These are phyloP conservation scores for Colletotrichum sp. DNA, from an alignment of 2,329 filamentous ascomycete species.

Conservation along the genomic window DNA sequence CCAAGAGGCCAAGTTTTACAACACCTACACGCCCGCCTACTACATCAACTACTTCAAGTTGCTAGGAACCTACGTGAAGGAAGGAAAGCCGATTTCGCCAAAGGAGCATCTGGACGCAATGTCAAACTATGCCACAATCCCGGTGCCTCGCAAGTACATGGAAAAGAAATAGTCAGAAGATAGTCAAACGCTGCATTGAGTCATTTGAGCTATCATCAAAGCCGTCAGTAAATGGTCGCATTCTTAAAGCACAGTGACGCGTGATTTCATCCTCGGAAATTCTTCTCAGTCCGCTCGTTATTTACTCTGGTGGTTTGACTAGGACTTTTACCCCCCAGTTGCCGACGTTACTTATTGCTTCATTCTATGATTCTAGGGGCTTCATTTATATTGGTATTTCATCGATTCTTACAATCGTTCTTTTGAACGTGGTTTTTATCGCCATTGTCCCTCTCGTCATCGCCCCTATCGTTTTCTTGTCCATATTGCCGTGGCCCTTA, in stretches of 20 bases:
- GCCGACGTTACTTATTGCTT: neutral
- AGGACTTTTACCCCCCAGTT: neutral
- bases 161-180: neutral
- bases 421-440: neutral
- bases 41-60: conserved; percentile 18
- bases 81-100: neutral
- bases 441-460: neutral
- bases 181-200: neutral
- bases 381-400: neutral
- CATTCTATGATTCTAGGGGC: neutral
- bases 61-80: neutral
- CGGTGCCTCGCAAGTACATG: neutral
- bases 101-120: neutral
- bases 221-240: neutral
- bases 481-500: neutral
- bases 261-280: neutral
- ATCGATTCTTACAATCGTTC: neutral
- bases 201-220: neutral
- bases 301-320: neutral
- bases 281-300: neutral
- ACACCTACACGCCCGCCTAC: conserved; percentile 25
- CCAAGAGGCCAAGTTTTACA: conserved; percentile 27
- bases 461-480: too few species aligned
- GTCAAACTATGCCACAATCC: neutral
- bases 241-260: neutral